Evolutionary conservation across 805 yeast species (phyloP), one percentile per base, ranked within the genome.

Genomic region (Lipomyces spencermartinsiae): DNA sequence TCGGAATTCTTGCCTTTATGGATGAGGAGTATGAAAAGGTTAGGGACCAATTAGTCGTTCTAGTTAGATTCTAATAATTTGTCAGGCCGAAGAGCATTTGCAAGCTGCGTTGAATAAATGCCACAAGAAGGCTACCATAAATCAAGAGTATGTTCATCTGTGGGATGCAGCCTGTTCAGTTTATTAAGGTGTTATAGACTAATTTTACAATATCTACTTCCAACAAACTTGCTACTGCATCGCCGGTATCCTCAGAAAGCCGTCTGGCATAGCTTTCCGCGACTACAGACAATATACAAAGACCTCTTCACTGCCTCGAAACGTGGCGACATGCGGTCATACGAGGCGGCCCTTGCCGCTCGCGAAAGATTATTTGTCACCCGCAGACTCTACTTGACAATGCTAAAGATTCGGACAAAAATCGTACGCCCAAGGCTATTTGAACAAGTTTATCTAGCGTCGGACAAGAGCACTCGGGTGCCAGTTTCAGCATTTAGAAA

Each of bases 1-100:
- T 87, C 74, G 92, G 93, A 1, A 82, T 88, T 14, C 81, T 90
- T 63, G 83, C 87, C 61, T 85, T 89, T 54, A 88, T 89, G 73
- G 90, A 89, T 65, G 86, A 86, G 33, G 88, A 90, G 66, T 86
- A 85, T 71, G 77, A 67, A 2, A 78, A 78, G 33, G 71, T 65
- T 9, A 9, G 64, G n/a, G 9, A 61, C n/a, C 19, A 49, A 56
- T 12, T 33, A 2, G 12, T 34, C 29, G 22, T 16, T 34, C 22
- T 25, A 6, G n/a, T 43, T 19, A n/a, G 62, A 12, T 43, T 10
- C 16, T 46, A 31, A 31, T 22, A 62, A 25, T 14, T 43, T 43
- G 22, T 16, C 43, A 63, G 14, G 89, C 89, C 2, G 84, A 84
- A 65, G 77, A 77, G 14, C 84, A 86, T 73, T 81, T 92, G 58